Evolutionary conservation across 352 stramenopile species (phyloP).

Genomic region (Phytophthora multivora): DNA sequence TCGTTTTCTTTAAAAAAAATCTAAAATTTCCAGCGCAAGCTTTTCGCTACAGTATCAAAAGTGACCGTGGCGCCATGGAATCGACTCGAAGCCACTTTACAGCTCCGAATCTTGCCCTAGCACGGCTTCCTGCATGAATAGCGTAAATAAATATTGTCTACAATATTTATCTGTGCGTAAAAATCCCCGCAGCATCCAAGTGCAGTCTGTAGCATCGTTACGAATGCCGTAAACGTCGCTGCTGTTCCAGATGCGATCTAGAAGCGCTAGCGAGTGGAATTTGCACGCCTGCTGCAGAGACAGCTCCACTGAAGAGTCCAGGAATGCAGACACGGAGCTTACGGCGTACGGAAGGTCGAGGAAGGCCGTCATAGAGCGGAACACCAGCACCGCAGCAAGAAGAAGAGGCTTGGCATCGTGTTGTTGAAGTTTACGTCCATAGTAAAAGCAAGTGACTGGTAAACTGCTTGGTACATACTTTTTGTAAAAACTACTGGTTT

Average conservation of each 20-base stretch:
- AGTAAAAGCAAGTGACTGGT: not conserved
- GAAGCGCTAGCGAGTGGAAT: not conserved
- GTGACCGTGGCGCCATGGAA: constrained; percentile 4
- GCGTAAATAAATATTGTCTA: constrained; percentile 2
- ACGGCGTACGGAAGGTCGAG: not conserved
- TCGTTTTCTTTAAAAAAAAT: not conserved
- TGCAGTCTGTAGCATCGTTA: not conserved
- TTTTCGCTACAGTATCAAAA: constrained; percentile 7
- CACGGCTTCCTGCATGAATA: not conserved
- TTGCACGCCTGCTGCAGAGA: not conserved
- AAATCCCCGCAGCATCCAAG: not conserved
- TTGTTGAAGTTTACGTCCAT: not conserved
- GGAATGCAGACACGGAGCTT: not conserved
- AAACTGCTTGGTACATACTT: constrained; percentile 1
- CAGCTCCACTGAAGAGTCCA: not conserved
- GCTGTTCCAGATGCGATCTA: not conserved
- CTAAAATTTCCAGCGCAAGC: not conserved
- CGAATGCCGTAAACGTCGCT: not conserved
- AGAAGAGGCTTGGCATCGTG: not conserved
- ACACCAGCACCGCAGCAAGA: not conserved
- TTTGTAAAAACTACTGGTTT: too few species aligned
- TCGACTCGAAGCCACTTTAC: constrained; percentile 7
- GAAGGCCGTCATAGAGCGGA: not conserved
- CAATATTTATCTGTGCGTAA: constrained; percentile 3
- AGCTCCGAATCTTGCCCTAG: not conserved